These are phyloP conservation scores for Tephrocybe sp. DNA, from an alignment of 768 basidiomycete species.

Conservation along the genomic window DNA sequence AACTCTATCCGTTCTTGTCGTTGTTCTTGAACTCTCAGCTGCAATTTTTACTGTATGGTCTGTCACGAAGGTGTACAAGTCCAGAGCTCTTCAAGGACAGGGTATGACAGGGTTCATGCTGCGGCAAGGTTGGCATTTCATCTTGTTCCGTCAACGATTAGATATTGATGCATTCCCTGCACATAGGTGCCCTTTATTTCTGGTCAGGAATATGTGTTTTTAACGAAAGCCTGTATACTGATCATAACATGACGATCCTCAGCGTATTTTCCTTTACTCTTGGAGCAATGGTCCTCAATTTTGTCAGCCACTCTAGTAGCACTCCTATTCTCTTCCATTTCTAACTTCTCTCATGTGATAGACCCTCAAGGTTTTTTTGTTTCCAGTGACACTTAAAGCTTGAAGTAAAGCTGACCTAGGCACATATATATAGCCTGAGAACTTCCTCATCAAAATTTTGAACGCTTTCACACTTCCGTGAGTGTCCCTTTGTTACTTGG, in stretches of 20 bases:
- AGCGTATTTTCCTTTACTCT: neutral
- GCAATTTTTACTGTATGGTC: slow-evolving; percentile 13
- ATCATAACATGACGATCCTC: neutral
- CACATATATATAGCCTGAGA: too few species aligned
- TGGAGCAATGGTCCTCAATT: slow-evolving; percentile 7
- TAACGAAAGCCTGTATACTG: neutral
- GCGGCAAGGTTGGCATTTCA: slow-evolving; percentile 15
- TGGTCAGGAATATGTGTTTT: slow-evolving; percentile 5
- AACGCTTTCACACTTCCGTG: too few species aligned
- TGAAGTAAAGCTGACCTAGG: too few species aligned
- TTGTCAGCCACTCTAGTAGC: too few species aligned
- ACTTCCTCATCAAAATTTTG: too few species aligned
- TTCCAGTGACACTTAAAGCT: too few species aligned
- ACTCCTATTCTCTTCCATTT: too few species aligned
- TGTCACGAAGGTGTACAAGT: neutral
- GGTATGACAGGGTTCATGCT: slow-evolving; percentile 8
- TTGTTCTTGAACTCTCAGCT: slow-evolving; percentile 9
- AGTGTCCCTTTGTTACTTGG: too few species aligned
- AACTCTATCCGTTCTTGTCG: slow-evolving; percentile 14
- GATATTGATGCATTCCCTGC: too few species aligned
- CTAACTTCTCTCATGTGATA: neutral
- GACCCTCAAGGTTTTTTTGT: neutral
- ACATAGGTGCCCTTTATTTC: slow-evolving; percentile 14
- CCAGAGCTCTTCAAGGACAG: neutral
- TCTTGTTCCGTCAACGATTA: too few species aligned